Percentiles rank a stretch among this genome's conserved stretches.
Conservation (phyloP, 164 flowering plant genomes). For the Macadamia tetraphylla region DNA sequence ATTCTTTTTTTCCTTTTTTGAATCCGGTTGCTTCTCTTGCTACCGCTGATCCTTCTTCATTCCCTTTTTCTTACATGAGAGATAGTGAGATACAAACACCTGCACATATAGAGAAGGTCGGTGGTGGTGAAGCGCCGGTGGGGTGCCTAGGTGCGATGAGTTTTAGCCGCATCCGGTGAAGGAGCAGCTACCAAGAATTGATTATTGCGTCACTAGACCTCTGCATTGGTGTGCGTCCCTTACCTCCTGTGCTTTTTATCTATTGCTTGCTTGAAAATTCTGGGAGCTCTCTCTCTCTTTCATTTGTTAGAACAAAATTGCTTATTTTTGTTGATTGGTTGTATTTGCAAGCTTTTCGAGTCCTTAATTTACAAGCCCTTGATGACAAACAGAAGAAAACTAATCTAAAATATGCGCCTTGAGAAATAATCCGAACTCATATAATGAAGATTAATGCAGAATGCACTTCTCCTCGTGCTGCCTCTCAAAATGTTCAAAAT, state of each 20-base stretch:
- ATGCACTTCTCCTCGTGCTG: too few relatives aligned
- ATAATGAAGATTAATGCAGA: too few relatives aligned
- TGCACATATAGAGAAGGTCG: slow-evolving; percentile 2
- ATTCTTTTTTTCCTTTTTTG: not conserved
- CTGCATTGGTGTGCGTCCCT: slow-evolving; percentile 55
- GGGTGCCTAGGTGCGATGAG: slow-evolving; percentile 34
- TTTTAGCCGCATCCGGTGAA: slow-evolving; percentile 63
- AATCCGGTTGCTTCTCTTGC: not conserved
- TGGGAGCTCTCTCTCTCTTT: not conserved
- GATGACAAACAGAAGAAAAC: too few relatives aligned
- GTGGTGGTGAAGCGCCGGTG: slow-evolving; percentile 4
- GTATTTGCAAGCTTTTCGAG: not conserved
- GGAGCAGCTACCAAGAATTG: slow-evolving; percentile 68
- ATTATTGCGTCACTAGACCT: slow-evolving; percentile 55
- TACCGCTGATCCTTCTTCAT: not conserved
- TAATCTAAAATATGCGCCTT: too few relatives aligned
- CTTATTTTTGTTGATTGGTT: not conserved
- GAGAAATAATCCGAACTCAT: too few relatives aligned
- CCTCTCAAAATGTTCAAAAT: too few relatives aligned
- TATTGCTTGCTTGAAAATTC: not conserved
- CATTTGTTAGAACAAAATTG: not conserved
- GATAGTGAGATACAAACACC: too few relatives aligned
- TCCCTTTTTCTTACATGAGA: not conserved
- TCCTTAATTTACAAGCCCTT: too few relatives aligned
- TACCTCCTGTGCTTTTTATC: slow-evolving; percentile 1